Conservation (phyloP, 2,329 filamentous ascomycete species). For the Cyanodermella asteris region DNA sequence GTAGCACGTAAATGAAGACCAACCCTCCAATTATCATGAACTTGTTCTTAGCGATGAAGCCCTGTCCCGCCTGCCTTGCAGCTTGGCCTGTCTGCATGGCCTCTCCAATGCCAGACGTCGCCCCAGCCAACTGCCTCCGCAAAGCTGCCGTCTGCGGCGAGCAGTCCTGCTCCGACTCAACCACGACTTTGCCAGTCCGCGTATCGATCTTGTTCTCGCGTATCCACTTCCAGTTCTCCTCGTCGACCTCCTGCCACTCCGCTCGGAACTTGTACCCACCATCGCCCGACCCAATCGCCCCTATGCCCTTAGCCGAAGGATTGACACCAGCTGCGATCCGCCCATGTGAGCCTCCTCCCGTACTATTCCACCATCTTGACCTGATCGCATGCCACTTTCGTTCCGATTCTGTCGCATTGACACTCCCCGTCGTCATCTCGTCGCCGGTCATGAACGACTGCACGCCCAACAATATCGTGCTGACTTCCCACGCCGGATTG, state of each 20-base stretch:
- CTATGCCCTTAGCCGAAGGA: slow-evolving; percentile 44
- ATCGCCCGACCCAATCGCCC: slow-evolving; percentile 67
- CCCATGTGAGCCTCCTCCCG: slow-evolving; percentile 56
- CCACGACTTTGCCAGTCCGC: slow-evolving; percentile 46
- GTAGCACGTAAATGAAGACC: slow-evolving; percentile 63
- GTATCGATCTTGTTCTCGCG: slow-evolving; percentile 59
- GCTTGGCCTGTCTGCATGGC: slow-evolving; percentile 63
- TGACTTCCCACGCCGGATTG: slow-evolving; percentile 96
- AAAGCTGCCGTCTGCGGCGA: slow-evolving; percentile 40
- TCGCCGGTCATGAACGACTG: slow-evolving; percentile 97
- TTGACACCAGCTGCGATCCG: slow-evolving; percentile 27
- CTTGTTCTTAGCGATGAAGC: slow-evolving; percentile 67
- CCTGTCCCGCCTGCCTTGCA: slow-evolving; percentile 53
- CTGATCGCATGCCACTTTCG: slow-evolving; percentile 54
- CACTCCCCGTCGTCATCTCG: slow-evolving; percentile 90
- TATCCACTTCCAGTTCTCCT: slow-evolving; percentile 86
- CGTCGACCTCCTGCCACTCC: slow-evolving; percentile 78
- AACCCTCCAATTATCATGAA: slow-evolving; percentile 46
- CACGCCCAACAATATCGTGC: slow-evolving; percentile 82
- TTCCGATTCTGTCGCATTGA: slow-evolving; percentile 56
- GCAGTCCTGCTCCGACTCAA: slow-evolving; percentile 33
- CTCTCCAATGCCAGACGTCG: slow-evolving; percentile 30
- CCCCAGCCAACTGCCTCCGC: slow-evolving; percentile 39
- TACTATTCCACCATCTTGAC: slow-evolving; percentile 91
- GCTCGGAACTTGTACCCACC: slow-evolving; percentile 72